Base-by-base conservation (phyloP, 768 basidiomycete genomes). In the Podaxis rugospora region DNA sequence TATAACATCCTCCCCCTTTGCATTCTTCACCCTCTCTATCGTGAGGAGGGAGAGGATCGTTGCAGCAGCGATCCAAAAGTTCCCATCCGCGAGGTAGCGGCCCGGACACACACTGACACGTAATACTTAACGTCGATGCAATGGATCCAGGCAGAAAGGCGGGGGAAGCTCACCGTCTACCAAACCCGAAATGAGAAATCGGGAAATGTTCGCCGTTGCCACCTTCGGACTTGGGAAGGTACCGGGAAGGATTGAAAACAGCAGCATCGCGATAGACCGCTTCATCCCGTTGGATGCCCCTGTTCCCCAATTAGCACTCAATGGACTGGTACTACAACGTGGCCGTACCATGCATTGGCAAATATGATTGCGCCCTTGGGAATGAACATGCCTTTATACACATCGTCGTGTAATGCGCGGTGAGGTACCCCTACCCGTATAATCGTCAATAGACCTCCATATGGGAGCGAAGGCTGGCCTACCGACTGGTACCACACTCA, bases 401-500 rank as follows among this genome's bases (percentile, higher is more conserved):
- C 69, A 65, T 90, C 86, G 63, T 89, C 84, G 66, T 87, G 80
- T 75, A 79, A 85, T 66, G 85, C 63, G 42, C 85, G 77, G 61
- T 89, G 87, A 0, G 87, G 88, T 49, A 89, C 75, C 56, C 78
- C 87, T 87, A 44, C 21, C 32, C 2, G 42, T 7, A 44, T 7
- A 7, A 21, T 18, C 7, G 18, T 49, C 23, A 49, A 11, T 27
- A 27, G 47, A 23, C 47, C 9, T 49, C 10, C 0, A 27, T 25
- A 9, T 11, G 3, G 40, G 40, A 14, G 4, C 50, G 47, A 52
- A 60, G 44, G 39, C 5, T 10, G 16, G 5, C 47, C 2, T 44
- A 59, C 58, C 58, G 11, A 59, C 39, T 18, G 58, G 58, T 4
- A 44, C 39, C 28, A 44, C 58, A 28, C 21, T 58, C 39, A 46